These are phyloP conservation scores for Solanum appendiculatum DNA, from an alignment of 257 asterid genomes.

Conservation along the genomic window DNA sequence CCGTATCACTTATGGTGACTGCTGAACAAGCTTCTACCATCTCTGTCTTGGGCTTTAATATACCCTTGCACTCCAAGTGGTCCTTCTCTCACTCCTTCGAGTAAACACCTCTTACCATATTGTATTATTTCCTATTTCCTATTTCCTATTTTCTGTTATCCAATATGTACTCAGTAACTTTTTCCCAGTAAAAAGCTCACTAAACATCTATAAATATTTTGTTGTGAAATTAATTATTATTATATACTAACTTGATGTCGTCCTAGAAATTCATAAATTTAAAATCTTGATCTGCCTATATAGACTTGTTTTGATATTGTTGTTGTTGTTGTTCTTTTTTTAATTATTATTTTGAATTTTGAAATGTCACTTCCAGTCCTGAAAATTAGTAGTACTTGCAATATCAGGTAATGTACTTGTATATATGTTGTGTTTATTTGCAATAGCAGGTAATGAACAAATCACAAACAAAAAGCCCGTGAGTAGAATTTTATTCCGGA, in stretches of 20 bases:
- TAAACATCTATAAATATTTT: too few relatives aligned
- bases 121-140: neutral
- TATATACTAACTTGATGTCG: neutral
- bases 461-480: neutral
- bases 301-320: neutral
- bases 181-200: neutral
- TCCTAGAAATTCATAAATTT: neutral
- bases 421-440: neutral
- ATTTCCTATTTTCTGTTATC: neutral
- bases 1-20: conserved; percentile 55
- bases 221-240: neutral
- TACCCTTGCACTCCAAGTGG: conserved; percentile 80
- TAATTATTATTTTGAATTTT: neutral
- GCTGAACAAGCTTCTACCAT: conserved; percentile 62
- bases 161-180: neutral
- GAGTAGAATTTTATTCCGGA: neutral
- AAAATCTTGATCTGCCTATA: neutral
- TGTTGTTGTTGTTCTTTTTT: neutral
- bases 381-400: neutral
- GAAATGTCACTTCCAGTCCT: neutral
- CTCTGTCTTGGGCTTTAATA: conserved; percentile 57
- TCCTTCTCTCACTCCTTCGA: conserved; percentile 69
- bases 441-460: neutral
- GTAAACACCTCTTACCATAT: conserved; percentile 19
- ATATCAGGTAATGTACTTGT: neutral